These are phyloP conservation scores for Crithidia thermophila DNA, from an alignment of 208 protist genomes.

Conservation along the genomic window DNA sequence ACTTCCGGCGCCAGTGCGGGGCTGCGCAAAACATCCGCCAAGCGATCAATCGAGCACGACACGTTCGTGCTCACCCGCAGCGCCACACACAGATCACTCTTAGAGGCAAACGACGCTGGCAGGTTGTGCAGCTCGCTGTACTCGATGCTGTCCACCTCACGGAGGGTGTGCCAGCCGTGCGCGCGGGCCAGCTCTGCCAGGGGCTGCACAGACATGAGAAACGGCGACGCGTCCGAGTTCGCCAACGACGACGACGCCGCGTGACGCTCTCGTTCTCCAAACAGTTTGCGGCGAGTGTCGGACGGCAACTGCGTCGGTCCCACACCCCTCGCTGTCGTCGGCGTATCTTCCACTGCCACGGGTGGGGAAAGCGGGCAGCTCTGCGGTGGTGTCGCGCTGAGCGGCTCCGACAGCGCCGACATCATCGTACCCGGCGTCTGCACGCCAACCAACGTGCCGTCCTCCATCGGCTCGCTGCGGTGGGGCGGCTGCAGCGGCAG, in stretches of 20 bases:
- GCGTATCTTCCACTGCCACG: no score
- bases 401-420: constrained; percentile 4
- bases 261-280: no score
- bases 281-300: no score
- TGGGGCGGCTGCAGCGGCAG: not conserved
- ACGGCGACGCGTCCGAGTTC: not conserved
- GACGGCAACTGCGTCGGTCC: no score
- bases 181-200: constrained; percentile 24
- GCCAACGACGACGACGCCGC: not conserved
- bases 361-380: no score
- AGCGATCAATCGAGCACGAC: constrained; percentile 15
- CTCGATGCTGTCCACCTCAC: constrained; percentile 16
- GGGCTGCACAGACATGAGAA: not conserved
- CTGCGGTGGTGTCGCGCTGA: constrained; percentile 1
- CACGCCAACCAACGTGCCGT: not conserved
- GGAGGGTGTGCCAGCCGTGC: constrained; percentile 20
- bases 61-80: constrained; percentile 35
- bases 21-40: constrained; percentile 15
- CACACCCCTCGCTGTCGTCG: no score
- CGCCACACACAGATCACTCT: constrained; percentile 9
- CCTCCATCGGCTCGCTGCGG: not conserved
- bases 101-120: constrained; percentile 5
- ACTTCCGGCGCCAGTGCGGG: constrained; percentile 8
- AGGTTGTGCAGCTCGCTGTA: constrained; percentile 29
- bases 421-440: constrained; percentile 14